These are phyloP conservation scores for Schizochytrium sp. DNA, from an alignment of 108 stramenopile species.

Conservation along the genomic window DNA sequence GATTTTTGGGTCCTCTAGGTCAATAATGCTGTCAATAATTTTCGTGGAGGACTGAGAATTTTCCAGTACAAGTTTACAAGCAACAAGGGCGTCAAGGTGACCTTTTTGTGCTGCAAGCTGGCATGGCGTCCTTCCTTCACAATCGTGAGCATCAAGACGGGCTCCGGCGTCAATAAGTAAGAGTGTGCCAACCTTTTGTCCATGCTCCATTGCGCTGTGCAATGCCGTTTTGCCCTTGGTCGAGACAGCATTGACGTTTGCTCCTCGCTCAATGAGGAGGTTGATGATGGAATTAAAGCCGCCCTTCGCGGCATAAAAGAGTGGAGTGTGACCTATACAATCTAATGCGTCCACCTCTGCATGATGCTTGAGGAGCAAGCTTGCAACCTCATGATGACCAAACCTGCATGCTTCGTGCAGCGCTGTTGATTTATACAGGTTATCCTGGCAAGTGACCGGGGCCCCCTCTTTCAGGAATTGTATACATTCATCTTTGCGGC, in stretches of 20 bases:
- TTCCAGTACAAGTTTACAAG: constrained; percentile 17
- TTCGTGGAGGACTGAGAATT: neutral
- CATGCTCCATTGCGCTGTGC: neutral
- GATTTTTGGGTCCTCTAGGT: neutral
- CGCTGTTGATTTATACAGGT: constrained; percentile 48
- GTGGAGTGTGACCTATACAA: constrained; percentile 55
- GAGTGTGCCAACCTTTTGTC: neutral
- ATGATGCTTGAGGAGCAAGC: neutral
- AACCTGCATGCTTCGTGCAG: constrained; percentile 31
- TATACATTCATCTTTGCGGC: constrained; percentile 34
- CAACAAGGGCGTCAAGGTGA: neutral
- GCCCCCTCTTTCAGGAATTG: constrained; percentile 46
- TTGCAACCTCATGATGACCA: constrained; percentile 26
- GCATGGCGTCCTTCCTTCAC: constrained; percentile 6
- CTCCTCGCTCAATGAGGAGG: constrained; percentile 15
- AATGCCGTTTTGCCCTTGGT: constrained; percentile 11
- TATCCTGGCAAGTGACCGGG: constrained; percentile 42
- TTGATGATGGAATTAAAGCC: neutral
- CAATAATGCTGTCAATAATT: neutral
- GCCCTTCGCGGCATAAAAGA: neutral
- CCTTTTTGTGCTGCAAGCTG: constrained; percentile 22
- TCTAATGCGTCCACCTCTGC: constrained; percentile 44
- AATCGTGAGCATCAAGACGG: neutral
- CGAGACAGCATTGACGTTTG: neutral
- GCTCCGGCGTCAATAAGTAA: neutral